Evolutionary conservation across 75 land plant species (phyloP).

Genomic region (Chamaecyparis obtusa): DNA sequence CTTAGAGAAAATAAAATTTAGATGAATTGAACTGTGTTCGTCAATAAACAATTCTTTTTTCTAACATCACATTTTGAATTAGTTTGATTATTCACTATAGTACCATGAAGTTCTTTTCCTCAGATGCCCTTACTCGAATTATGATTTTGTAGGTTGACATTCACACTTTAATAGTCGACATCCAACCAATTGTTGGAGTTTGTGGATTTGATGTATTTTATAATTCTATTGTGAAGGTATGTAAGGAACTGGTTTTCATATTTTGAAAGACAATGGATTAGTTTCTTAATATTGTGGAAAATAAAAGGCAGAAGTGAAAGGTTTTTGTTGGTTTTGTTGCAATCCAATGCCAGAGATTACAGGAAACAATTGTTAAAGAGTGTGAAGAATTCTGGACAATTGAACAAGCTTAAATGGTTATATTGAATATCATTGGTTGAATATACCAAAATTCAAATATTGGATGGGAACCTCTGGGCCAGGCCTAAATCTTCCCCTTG

Average conservation of each 20-base stretch:
- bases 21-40: not conserved
- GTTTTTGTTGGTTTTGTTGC: not conserved
- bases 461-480: not conserved
- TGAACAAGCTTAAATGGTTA: not conserved
- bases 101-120: not conserved
- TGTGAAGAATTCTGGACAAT: not conserved
- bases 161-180: constrained; percentile 18
- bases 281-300: not conserved
- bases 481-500: not conserved
- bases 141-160: constrained; percentile 29
- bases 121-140: not conserved
- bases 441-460: not conserved
- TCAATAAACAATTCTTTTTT: not conserved
- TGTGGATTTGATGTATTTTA: constrained; percentile 52
- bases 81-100: not conserved
- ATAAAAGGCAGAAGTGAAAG: not conserved
- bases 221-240: constrained; percentile 34
- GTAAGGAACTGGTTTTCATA: not conserved
- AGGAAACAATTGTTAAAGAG: not conserved
- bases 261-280: not conserved
- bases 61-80: not conserved
- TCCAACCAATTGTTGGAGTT: constrained; percentile 26
- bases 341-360: not conserved
- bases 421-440: not conserved
- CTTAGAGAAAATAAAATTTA: not conserved